Evolutionary conservation across 352 stramenopile species (phyloP), one percentile per base, ranked within the genome.

Genomic region (Phytophthora hibernalis): DNA sequence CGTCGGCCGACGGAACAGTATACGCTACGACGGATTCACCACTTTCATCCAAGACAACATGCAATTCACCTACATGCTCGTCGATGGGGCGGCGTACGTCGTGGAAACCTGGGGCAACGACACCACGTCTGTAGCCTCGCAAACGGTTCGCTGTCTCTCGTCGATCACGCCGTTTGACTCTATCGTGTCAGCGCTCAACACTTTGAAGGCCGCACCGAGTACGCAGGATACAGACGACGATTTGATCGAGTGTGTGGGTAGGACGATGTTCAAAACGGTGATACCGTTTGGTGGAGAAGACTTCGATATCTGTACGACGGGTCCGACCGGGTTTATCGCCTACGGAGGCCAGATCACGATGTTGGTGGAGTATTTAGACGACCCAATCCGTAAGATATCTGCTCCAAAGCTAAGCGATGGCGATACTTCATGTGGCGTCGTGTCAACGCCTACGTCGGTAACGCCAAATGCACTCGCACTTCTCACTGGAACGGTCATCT

Each of bases 11-110:
- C 8, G 20, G 37, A 3, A 53, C 11, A 40, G n/a, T 16, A 47
- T 79, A 12, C 33, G 42, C 5, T 82, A 72, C 54, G 54, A 77
- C 48, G 66, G 54, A 20, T 54, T 71, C 37, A 24, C 60, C 15
- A 61, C 35, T 6, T 68, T 72, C 11, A 38, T 58, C 15, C 26
- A 68, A 12, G 50, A 43, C 6, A 35, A 44, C 21, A 55, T 16
- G 0, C 38, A 24, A 6, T 65, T 60, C 21, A 72, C 52, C 13
- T 80, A 76, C 43, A 42, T 45, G 9, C 38, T 77, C 13, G 56
- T 65, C 0, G 52, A 80, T n/a, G 58, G 69, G 8, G 26, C 43
- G 5, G 52, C 54, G 15, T 80, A 72, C 52, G 24, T 68, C 8
- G 51, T 67, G n/a, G 30, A 67, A 1, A 50, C 1, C 10, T 43